Percentiles rank a stretch among this genome's conserved stretches.
Evolutionary conservation across 2,329 filamentous ascomycete genomes (phyloP).

Genomic region (Dactylellina leptospora): DNA sequence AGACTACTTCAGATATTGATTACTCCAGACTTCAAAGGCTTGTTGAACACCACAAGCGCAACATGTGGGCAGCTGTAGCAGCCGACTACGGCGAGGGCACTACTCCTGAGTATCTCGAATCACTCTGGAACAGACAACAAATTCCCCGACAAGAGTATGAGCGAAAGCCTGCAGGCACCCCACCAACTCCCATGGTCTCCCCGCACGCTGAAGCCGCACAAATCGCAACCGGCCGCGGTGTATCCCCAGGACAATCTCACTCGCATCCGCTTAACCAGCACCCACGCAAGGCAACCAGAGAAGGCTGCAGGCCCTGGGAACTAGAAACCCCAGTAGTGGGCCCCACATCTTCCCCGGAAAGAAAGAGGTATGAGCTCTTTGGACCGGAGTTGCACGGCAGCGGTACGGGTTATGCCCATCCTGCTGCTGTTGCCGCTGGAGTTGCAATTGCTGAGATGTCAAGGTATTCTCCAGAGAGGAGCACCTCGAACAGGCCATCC

Average conservation of each 20-base stretch:
- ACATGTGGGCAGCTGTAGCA: slow-evolving; percentile 78
- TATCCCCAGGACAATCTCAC: slow-evolving; percentile 42
- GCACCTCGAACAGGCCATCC: slow-evolving; percentile 48
- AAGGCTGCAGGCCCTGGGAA: slow-evolving; percentile 49
- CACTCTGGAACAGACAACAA: slow-evolving; percentile 70
- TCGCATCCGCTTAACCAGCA: slow-evolving; percentile 52
- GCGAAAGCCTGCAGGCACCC: slow-evolving; percentile 47
- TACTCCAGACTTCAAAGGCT: slow-evolving; percentile 72
- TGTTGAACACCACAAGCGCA: slow-evolving; percentile 74
- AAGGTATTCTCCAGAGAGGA: slow-evolving; percentile 53
- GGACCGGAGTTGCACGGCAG: slow-evolving; percentile 48
- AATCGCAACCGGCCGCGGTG: slow-evolving; percentile 49
- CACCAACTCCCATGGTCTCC: slow-evolving; percentile 57
- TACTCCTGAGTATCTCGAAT: slow-evolving; percentile 72
- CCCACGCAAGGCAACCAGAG: slow-evolving; percentile 54
- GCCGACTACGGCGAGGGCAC: slow-evolving; percentile 74
- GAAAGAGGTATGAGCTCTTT: slow-evolving; percentile 50
- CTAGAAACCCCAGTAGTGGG: slow-evolving; percentile 33
- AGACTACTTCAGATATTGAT: slow-evolving; percentile 64
- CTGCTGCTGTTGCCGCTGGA: slow-evolving; percentile 44
- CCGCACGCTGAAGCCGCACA: slow-evolving; percentile 55
- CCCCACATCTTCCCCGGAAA: slow-evolving; percentile 37
- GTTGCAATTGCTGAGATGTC: slow-evolving; percentile 52
- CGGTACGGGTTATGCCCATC: slow-evolving; percentile 35
- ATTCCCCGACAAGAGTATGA: slow-evolving; percentile 31